These are phyloP conservation scores for Salix koriyanagi DNA, from an alignment of 345 rosid genomes.

Conservation along the genomic window DNA sequence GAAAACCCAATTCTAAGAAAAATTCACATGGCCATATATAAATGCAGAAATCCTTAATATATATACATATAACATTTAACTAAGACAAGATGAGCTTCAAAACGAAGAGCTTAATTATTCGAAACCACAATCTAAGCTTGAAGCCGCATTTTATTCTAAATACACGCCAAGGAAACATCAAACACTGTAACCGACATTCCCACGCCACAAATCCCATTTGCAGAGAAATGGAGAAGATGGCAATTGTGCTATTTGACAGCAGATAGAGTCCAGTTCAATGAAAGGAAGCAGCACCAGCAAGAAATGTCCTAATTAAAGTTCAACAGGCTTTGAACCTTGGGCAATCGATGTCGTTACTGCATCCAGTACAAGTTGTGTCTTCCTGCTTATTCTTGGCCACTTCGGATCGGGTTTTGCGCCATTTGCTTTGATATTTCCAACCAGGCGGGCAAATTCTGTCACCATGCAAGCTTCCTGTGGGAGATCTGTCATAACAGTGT, in stretches of 20 bases:
- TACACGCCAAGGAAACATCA: no score
- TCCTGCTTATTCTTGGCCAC: slow-evolving; percentile 67
- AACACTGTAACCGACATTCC: no score
- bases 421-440: slow-evolving; percentile 37
- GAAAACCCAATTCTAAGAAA: neutral
- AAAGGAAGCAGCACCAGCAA: neutral
- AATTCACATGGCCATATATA: no score
- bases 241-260: no score
- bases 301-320: slow-evolving; percentile 10
- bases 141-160: no score
- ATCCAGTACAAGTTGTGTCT: slow-evolving; percentile 65
- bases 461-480: slow-evolving; percentile 87
- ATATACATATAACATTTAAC: neutral
- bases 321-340: slow-evolving; percentile 45
- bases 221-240: no score
- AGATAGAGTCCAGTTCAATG: no score
- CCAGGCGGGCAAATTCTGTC: slow-evolving; percentile 63
- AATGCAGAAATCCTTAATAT: neutral
- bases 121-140: no score
- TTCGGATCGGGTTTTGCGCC: slow-evolving; percentile 59
- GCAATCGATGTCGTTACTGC: slow-evolving; percentile 62
- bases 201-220: no score
- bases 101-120: neutral
- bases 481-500: slow-evolving; percentile 38
- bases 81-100: neutral